Base-by-base conservation (phyloP, 2,329 filamentous ascomycete species). In the Nannizziopsis barbatae region DNA sequence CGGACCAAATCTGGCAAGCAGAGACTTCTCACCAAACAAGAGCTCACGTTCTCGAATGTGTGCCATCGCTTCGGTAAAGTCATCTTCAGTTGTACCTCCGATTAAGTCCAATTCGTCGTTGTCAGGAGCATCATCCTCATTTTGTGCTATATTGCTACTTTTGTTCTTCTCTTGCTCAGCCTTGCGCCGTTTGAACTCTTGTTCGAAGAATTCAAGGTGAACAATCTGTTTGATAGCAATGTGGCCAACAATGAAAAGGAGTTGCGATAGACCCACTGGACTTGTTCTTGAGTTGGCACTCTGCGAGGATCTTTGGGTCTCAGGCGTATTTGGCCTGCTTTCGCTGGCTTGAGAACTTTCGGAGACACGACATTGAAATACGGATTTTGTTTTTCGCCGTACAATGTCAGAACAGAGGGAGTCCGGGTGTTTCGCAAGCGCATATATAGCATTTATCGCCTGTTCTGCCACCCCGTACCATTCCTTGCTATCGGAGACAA, bases 221-320 rank as follows among this genome's bases (percentile, higher is more conserved):
- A 98, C 93, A 57, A 98, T 98, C 63, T 98, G 93, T 70, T 98
- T 98, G 62, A 98, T 92, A 11, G 92, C 92, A 42, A 96, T 85
- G 61, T 98, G 92, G 0, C 92, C 92, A 27, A 96, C 90, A 32
- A 95, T 84, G 62, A 96, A 96, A 0, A 98, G 74, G 1, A 98
- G 75, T 60, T 96, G 92, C 0, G 92, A 95, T 1, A 98, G 73
- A 0, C 79, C 81, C 41, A 88, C 75, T 1, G 86, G 63, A 8
- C 63, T 81, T 3, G 81, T 78, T 56, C 83, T 86, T 27, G 82
- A 78, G 59, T 75, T 79, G 7, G 72, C 66, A 17, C 54, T 52
- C 17, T 65, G 61, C 20, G 56, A 57, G 38, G 37, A 47, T 36
- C 50, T 36, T 17, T 50, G 42, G 27, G 14, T 32, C 12, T 45